These are phyloP conservation scores for Reutealis trisperma DNA, from an alignment of 345 rosid genomes.

Conservation along the genomic window DNA sequence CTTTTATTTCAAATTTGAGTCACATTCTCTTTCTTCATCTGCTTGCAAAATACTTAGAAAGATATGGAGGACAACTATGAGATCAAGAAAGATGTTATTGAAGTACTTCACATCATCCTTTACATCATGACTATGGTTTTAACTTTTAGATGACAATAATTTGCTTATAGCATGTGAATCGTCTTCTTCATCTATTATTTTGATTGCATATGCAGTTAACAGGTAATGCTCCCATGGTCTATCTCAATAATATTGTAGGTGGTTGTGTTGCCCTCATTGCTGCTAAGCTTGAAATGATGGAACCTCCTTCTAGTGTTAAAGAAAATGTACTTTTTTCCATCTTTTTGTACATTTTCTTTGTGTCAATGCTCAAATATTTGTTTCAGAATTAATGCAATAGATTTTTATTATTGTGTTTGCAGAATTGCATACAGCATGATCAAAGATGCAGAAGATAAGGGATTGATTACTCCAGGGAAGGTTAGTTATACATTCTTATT, in stretches of 20 bases:
- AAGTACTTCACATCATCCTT: neutral
- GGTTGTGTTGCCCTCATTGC: conserved; percentile 79
- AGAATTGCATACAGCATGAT: conserved; percentile 94
- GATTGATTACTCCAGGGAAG: conserved; percentile 80
- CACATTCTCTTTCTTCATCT: neutral
- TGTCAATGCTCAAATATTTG: neutral
- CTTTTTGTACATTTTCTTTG: neutral
- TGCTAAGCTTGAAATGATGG: conserved; percentile 90
- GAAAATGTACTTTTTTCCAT: conserved; percentile 35
- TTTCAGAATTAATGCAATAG: neutral
- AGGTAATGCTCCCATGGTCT: conserved; percentile 96
- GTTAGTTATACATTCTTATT: conserved; percentile 31
- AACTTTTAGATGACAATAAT: neutral
- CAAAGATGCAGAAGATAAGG: conserved; percentile 82
- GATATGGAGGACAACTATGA: neutral
- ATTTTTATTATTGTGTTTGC: conserved; percentile 12
- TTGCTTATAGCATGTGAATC: neutral
- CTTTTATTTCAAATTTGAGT: neutral
- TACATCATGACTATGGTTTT: neutral
- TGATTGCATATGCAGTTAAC: conserved; percentile 52
- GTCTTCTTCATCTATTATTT: neutral
- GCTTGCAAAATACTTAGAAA: neutral
- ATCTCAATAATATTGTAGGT: conserved; percentile 78
- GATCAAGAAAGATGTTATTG: conserved; percentile 16
- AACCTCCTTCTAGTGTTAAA: conserved; percentile 58